These are phyloP conservation scores for Dalbergia cochinchinensis DNA, from an alignment of 306 rosid species.

Conservation along the genomic window DNA sequence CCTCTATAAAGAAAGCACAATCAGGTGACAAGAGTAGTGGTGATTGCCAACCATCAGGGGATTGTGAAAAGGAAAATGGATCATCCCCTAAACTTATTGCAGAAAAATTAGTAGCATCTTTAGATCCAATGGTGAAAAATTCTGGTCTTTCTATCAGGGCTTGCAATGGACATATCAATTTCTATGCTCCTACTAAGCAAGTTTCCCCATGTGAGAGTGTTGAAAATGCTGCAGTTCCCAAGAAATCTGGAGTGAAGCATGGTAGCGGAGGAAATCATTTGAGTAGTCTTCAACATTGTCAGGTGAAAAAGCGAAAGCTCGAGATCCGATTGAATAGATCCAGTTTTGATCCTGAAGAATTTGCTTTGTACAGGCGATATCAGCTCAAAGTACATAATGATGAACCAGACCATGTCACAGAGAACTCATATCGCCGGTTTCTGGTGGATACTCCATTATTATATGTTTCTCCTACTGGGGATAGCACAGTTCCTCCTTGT, in stretches of 20 bases:
- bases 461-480: conserved; percentile 69
- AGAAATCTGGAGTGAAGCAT: conserved; percentile 49
- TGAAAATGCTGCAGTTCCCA: conserved; percentile 49
- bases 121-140: conserved; percentile 55
- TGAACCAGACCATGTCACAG: conserved; percentile 67
- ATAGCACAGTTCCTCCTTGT: conserved; percentile 80
- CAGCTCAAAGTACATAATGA: conserved; percentile 88
- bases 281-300: conserved; percentile 48
- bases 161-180: conserved; percentile 91
- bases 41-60: conserved; percentile 46
- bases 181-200: conserved; percentile 67
- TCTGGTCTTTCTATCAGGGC: conserved; percentile 70
- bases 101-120: conserved; percentile 65
- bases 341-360: conserved; percentile 86
- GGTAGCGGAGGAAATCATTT: conserved; percentile 52
- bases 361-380: conserved; percentile 71
- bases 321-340: conserved; percentile 82
- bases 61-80: conserved; percentile 55
- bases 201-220: conserved; percentile 52
- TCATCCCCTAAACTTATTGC: conserved; percentile 68
- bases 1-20: conserved; percentile 59
- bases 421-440: conserved; percentile 77
- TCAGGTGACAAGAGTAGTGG: conserved; percentile 53
- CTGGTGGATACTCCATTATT: conserved; percentile 86
- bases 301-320: conserved; percentile 61